phyloP scores from a whole-genome alignment of 164 flowering plant genomes.

The Cinnamomum chago region DNA sequence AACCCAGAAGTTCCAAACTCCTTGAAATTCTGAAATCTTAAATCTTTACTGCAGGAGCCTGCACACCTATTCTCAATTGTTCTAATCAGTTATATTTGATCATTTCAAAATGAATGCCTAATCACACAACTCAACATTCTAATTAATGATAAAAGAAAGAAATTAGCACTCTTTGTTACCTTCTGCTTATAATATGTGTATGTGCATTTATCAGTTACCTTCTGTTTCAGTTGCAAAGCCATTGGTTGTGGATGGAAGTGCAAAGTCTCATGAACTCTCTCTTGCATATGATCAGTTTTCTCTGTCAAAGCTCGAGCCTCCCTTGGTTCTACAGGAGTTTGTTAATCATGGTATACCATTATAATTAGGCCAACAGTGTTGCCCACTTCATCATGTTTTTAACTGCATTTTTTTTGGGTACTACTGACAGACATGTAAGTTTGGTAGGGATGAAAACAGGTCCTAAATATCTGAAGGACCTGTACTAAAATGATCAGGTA shows the following conservation, averaged over 20 bases:
- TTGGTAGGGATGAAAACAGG: no score
- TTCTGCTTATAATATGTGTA: background rate
- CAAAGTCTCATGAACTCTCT: conserved; percentile 85
- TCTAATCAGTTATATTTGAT: no score
- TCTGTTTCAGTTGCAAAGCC: conserved; percentile 87
- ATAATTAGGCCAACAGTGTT: background rate
- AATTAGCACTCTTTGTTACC: no score
- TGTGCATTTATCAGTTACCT: background rate
- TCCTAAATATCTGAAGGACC: no score
- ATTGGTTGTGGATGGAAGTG: conserved; percentile 71
- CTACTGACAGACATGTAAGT: no score
- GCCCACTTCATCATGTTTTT: background rate
- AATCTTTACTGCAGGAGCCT: background rate
- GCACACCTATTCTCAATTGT: background rate
- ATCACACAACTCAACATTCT: background rate
- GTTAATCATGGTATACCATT: conserved; percentile 82
- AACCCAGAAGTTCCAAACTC: background rate
- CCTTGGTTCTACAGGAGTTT: conserved; percentile 95
- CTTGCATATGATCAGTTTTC: conserved; percentile 85
- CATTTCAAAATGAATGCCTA: background rate
- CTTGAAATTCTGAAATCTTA: background rate
- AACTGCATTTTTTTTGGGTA: background rate
- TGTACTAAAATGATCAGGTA: no score
- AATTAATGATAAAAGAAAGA: background rate
- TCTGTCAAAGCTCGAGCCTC: conserved; percentile 79